phyloP scores from a whole-genome alignment of 2,329 filamentous ascomycete genomes.

The Ascochyta viciae-villosae region DNA sequence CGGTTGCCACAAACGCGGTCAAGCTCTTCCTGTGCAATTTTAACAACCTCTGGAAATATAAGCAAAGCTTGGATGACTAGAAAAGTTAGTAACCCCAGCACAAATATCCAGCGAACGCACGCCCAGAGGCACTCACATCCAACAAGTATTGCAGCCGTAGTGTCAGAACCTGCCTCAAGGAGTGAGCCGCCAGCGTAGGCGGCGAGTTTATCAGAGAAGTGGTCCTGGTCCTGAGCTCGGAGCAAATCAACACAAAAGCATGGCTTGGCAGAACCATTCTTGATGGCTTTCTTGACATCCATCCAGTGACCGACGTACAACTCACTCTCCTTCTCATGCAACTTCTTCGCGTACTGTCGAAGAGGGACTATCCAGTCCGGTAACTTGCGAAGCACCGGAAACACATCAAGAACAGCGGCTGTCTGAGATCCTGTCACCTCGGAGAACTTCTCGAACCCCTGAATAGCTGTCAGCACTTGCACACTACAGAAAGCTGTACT shows the following conservation, averaged over 20 bases:
- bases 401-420: conserved; percentile 57
- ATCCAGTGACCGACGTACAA: conserved; percentile 35
- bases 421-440: conserved; percentile 52
- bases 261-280: conserved; percentile 20
- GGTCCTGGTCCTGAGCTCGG: conserved; percentile 25
- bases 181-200: conserved; percentile 34
- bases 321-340: conserved; percentile 55
- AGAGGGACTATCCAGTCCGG: conserved; percentile 40
- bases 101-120: neutral
- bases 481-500: neutral
- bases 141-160: conserved; percentile 31
- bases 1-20: conserved; percentile 40
- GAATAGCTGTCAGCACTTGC: conserved; percentile 22
- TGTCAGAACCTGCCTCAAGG: conserved; percentile 42
- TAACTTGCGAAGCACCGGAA: conserved; percentile 54
- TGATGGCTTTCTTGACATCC: conserved; percentile 23
- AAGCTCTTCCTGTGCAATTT: conserved; percentile 36
- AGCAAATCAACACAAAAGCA: conserved; percentile 36
- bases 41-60: conserved; percentile 31
- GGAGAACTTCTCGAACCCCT: conserved; percentile 53
- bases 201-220: conserved; percentile 32
- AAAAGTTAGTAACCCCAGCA: neutral
- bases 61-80: conserved; percentile 37
- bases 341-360: conserved; percentile 49
- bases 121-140: conserved; percentile 18